Evolutionary conservation across 805 yeast genomes (phyloP), one percentile per base, ranked within the genome.

Genomic region (Ogataea sp.): DNA sequence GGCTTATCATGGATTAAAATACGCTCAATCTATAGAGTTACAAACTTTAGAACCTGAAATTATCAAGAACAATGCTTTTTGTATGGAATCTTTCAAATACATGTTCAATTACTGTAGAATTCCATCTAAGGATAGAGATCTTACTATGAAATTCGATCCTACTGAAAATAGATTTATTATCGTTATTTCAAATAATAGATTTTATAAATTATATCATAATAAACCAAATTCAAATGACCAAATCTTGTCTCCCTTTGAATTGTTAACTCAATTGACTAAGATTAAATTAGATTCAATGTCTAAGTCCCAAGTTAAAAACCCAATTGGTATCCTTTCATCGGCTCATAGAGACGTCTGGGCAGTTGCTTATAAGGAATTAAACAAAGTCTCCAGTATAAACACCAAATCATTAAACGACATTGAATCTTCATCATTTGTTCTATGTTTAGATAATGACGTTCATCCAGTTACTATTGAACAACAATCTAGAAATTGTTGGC

Each of bases 51-150:
- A 80, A 41, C 85, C 96, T 4, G 97, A 90, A 61, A 66, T 86
- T 56, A 65, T 73, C 50, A 83, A 77, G 63, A 80, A 78, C 39
- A 43, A 32, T 17, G 95, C 97, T n/a, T 83, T 78, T 56, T 90
- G 97, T 64, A 90, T 90, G 97, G 88, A 86, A 60, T 80, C 94
- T 26, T 89, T 86, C 73, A 76, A 75, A 54, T 75, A 78, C 67
- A 83, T 90, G 95, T 90, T 90, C 71, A 86, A 88, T 68, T 85
- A 82, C 56, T 75, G 84, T 41, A 75, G 97, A 52, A 72, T 85
- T 38, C 96, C 97, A n/a, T 68, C 65, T 32, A 63, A 64, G 20
- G 65, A 65, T n/a, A 59, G 71, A 41, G 97, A 90, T 59, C 67
- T 72, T 43, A 81, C 82, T 49, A 68, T 71, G 23, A 56, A 64